A percentile compares a stretch with the other conserved stretches of the same genome.
Evolutionary conservation across 345 rosid genomes (phyloP).

Genomic region (Camelina sativa): DNA sequence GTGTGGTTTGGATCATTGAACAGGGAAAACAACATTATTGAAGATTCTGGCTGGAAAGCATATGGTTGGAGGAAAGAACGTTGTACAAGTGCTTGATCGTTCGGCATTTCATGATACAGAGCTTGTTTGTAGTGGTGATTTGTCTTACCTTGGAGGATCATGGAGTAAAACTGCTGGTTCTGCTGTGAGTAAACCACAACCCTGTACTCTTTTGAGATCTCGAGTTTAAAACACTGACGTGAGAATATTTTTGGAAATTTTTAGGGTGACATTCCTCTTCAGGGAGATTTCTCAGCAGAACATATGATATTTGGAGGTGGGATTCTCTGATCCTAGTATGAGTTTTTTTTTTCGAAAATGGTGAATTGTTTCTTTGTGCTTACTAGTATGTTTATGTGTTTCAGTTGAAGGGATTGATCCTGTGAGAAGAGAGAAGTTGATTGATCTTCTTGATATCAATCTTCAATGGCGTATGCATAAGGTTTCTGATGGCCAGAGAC

Average conservation of each 20-base stretch:
- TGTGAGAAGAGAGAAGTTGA: conserved; percentile 77
- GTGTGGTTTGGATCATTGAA: not conserved
- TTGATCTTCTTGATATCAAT: conserved; percentile 94
- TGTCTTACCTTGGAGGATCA: conserved; percentile 92
- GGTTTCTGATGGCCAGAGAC: conserved; percentile 97
- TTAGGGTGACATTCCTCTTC: conserved; percentile 93
- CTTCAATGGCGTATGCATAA: conserved; percentile 98
- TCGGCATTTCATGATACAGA: conserved; percentile 94
- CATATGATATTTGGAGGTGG: conserved; percentile 99
- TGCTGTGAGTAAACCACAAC: conserved; percentile 63
- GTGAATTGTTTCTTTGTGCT: conserved; percentile 1
- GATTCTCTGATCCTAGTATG: conserved; percentile 13
- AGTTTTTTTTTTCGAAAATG: not conserved
- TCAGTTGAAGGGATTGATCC: conserved; percentile 93
- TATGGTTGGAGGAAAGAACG: conserved; percentile 92
- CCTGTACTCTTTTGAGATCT: not conserved
- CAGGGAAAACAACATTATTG: conserved; percentile 85
- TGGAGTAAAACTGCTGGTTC: conserved; percentile 93
- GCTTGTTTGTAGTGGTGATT: conserved; percentile 87
- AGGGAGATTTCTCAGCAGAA: conserved; percentile 96
- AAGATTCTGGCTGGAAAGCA: conserved; percentile 90
- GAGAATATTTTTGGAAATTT: not conserved
- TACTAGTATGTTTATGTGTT: conserved; percentile 12
- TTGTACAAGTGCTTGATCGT: conserved; percentile 72
- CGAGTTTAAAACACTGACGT: not conserved